These are phyloP conservation scores for Ogataea hybrid DNA, from an alignment of 1,139 yeast species.

Conservation along the genomic window DNA sequence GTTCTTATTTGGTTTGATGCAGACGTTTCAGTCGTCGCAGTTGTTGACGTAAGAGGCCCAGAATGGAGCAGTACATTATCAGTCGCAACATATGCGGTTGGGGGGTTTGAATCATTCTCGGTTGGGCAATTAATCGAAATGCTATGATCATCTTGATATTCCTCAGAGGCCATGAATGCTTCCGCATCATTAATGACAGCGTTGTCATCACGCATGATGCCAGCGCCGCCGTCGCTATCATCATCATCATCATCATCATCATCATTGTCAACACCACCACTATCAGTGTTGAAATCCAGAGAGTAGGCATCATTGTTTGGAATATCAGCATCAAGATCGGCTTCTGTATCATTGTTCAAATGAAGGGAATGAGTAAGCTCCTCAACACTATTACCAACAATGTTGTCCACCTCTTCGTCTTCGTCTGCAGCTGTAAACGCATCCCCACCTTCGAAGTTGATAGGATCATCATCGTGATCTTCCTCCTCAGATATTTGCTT, in stretches of 20 bases:
- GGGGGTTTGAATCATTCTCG: slow-evolving; percentile 1
- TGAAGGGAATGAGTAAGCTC: slow-evolving; percentile 8
- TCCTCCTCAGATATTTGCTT: slow-evolving; percentile 34
- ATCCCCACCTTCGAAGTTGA: slow-evolving; percentile 19
- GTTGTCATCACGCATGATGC: slow-evolving; percentile 29
- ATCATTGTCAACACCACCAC: too few species aligned
- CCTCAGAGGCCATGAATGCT: slow-evolving; percentile 54
- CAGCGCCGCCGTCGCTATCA: slow-evolving; percentile 19
- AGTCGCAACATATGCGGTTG: slow-evolving; percentile 1
- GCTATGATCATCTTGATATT: slow-evolving; percentile 54
- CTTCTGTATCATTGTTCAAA: slow-evolving; percentile 9
- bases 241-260: slow-evolving; percentile 35
- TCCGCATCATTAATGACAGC: slow-evolving; percentile 14
- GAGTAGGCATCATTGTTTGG: slow-evolving; percentile 39
- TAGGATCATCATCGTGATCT: slow-evolving; percentile 16
- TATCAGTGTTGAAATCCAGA: slow-evolving; percentile 29
- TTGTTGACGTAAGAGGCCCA: slow-evolving; percentile 15
- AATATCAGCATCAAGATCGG: slow-evolving; percentile 49
- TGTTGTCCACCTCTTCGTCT: slow-evolving; percentile 7
- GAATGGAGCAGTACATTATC: slow-evolving; percentile 12
- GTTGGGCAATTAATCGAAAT: slow-evolving; percentile 25
- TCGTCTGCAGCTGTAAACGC: slow-evolving; percentile 10
- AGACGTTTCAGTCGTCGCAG: slow-evolving; percentile 11
- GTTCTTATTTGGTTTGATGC: slow-evolving; percentile 11
- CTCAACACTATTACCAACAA: slow-evolving; percentile 9